Conservation (phyloP, 345 rosid genomes). For the Crucihimalaya himalaica region DNA sequence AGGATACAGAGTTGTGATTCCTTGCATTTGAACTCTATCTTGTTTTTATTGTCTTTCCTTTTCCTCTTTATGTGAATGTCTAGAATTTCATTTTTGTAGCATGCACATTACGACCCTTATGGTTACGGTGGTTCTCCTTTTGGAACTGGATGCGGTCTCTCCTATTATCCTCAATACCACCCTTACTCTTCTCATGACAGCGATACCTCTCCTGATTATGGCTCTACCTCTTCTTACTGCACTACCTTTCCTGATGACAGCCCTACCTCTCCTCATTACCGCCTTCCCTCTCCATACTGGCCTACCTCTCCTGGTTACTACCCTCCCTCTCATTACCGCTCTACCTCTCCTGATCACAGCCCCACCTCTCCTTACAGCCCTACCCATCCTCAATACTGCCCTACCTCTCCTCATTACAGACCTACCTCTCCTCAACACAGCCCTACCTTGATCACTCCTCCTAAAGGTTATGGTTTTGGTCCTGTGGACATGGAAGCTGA, state of each 20-base stretch:
- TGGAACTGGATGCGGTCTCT: not conserved
- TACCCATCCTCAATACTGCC: no score
- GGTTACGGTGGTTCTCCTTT: not conserved
- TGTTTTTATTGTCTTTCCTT: not conserved
- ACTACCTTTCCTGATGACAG: no score
- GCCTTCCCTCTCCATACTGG: no score
- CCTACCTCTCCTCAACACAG: not conserved
- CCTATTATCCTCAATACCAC: not conserved
- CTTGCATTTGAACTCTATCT: not conserved
- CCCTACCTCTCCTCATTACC: no score
- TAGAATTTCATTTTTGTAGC: not conserved
- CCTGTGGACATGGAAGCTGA: not conserved
- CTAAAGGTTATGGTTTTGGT: not conserved
- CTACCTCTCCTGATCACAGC: not conserved
- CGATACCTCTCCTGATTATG: no score
- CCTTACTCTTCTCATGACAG: no score
- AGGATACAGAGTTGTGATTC: not conserved
- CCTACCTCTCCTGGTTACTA: no score
- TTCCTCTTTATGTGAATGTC: not conserved
- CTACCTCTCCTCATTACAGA: no score
- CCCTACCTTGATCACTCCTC: not conserved
- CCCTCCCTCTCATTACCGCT: not conserved
- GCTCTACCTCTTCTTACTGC: no score
- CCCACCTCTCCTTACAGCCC: not conserved
- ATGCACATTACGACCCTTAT: not conserved